These are phyloP conservation scores for Phialophora tarda DNA, from an alignment of 2,329 filamentous ascomycete species.

Conservation along the genomic window DNA sequence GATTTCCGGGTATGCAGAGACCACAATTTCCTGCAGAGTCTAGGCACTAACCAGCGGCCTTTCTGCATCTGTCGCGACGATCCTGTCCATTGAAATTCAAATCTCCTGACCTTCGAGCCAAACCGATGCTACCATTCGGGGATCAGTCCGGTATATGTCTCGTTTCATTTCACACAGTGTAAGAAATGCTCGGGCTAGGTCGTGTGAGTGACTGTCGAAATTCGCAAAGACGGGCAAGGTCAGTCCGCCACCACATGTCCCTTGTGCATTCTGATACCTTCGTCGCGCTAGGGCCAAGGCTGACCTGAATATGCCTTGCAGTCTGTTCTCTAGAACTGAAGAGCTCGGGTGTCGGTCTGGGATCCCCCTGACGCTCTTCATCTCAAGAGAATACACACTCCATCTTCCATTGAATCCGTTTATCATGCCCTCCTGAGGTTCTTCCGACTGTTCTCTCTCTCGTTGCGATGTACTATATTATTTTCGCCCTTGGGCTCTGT, in stretches of 20 bases:
- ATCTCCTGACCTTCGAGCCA: background rate
- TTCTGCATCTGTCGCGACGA: background rate
- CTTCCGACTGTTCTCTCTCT: background rate
- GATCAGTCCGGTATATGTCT: background rate
- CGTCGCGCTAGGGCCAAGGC: background rate
- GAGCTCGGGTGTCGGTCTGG: background rate
- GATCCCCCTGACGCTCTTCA: background rate
- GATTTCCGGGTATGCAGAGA: background rate
- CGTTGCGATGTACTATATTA: background rate
- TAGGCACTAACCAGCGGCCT: background rate
- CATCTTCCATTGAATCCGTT: background rate
- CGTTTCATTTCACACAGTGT: background rate
- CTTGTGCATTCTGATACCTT: background rate
- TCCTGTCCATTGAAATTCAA: background rate
- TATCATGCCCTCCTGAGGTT: background rate
- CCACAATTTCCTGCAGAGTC: background rate
- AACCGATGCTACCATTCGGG: background rate
- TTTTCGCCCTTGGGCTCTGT: background rate
- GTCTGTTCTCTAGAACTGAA: background rate
- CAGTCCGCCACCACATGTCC: background rate
- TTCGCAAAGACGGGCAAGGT: background rate
- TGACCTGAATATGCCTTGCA: background rate
- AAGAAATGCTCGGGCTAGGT: background rate
- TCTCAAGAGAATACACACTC: background rate
- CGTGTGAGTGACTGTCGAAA: background rate